Evolutionary conservation across 352 stramenopile species (phyloP), one percentile per base, ranked within the genome.

Genomic region (Phytophthora idaei): DNA sequence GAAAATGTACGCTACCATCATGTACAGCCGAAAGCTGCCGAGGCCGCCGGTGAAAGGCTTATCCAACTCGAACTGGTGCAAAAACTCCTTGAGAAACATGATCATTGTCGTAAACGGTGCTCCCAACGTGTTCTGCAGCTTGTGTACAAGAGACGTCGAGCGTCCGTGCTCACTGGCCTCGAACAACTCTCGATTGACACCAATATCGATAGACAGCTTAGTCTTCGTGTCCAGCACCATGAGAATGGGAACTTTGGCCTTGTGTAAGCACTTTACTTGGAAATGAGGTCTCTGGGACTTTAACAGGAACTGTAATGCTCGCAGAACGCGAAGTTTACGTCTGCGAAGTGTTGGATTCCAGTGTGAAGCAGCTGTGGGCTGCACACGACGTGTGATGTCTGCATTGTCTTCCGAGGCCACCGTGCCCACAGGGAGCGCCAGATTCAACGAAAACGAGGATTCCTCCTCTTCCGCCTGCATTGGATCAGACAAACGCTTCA

Each of bases 1-100:
- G 61, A 92, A 85, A 12, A 94, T 71, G 49, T 77, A 86, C 8
- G 83, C 83, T 21, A 93, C 80, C 84, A 94, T 93, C 63, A 93
- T 80, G 48, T 94, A 94, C 17, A 94, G 65, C 2, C 87, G 80
- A 59, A 88, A 94, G 67, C 87, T 93, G 5, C 84, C 87, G 11
- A 94, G 67, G 0, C 87, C 87, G 14, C 84, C 87, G 9, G 84
- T 92, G 58, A 89, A 93, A 6, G 83, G 87, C 48, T 93, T 94
- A 74, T 93, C 83, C 4, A 94, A 68, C 2, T 88, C 80, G 29
- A 89, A 90, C 53, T 93, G 81, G 50, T 92, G 79, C 57, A 93
- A 31, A 61, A 92, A 92, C 61, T 93, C 84, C 61, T 93, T 93
- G 11, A 94, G 54, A 37, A 92, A 89, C 48, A 75, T 70, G 12